These are phyloP conservation scores for Xylaria hypoxylon DNA, from an alignment of 2,329 filamentous ascomycete genomes.

Conservation along the genomic window DNA sequence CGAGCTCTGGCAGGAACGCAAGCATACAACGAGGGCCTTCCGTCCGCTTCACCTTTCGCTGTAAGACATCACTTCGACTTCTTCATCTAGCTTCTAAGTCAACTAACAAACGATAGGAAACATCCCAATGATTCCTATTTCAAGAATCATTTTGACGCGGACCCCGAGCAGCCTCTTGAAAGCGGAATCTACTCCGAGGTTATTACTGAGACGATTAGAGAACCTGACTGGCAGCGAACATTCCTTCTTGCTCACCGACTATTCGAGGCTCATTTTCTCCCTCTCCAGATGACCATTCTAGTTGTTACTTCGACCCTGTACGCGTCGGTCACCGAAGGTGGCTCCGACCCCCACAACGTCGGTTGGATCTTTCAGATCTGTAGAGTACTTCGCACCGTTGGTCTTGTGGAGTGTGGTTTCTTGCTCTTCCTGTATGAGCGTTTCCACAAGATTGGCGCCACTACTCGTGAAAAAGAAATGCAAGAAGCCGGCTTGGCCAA, in stretches of 20 bases:
- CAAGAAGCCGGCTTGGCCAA: conserved; percentile 71
- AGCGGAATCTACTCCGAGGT: conserved; percentile 68
- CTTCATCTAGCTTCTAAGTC: background rate
- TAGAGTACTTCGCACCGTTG: conserved; percentile 68
- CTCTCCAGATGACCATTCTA: conserved; percentile 74
- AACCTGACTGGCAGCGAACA: conserved; percentile 66
- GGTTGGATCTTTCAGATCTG: conserved; percentile 70
- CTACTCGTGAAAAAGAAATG: conserved; percentile 74
- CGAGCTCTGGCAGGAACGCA: conserved; percentile 69
- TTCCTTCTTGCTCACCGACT: conserved; percentile 72
- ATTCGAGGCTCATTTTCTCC: conserved; percentile 80
- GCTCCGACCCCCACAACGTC: conserved; percentile 64
- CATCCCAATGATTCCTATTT: conserved; percentile 61
- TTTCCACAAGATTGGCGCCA: conserved; percentile 72
- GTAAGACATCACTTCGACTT: conserved; percentile 44
- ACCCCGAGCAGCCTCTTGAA: conserved; percentile 57
- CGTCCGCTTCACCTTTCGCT: conserved; percentile 66
- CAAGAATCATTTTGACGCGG: conserved; percentile 56
- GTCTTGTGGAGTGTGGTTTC: conserved; percentile 71
- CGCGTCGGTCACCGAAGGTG: conserved; percentile 63
- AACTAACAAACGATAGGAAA: conserved; percentile 51
- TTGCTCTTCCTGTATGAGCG: conserved; percentile 76
- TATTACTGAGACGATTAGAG: conserved; percentile 62
- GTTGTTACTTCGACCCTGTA: conserved; percentile 73
- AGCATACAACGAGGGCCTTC: conserved; percentile 66